Conservation (phyloP, 805 yeast genomes). For the Kuraishia capsulata region DNA sequence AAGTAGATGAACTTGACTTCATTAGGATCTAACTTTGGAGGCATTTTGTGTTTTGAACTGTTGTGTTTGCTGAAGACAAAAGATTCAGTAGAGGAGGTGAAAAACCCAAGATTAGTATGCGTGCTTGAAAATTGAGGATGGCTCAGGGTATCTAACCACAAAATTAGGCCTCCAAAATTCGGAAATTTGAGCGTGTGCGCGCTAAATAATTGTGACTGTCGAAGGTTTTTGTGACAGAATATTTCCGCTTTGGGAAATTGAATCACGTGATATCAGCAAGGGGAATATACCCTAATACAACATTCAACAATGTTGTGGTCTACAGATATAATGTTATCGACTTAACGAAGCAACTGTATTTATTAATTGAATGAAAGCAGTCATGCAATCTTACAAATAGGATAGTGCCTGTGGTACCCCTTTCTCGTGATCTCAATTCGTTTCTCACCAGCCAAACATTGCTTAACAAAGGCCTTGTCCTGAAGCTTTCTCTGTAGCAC, state of each 20-base stretch:
- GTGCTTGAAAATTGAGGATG: too few species aligned
- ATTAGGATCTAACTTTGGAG: constrained; percentile 97
- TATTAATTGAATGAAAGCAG: too few species aligned
- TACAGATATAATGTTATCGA: neutral
- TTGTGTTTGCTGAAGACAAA: too few species aligned
- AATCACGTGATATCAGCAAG: neutral
- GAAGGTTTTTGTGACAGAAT: neutral
- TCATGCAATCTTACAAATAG: constrained; percentile 11
- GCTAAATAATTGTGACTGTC: neutral
- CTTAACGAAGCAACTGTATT: too few species aligned
- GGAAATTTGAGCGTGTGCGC: too few species aligned
- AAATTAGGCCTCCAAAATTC: too few species aligned
- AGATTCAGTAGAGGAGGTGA: too few species aligned
- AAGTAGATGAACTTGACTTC: constrained; percentile 98
- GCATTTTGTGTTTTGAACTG: constrained; percentile 53
- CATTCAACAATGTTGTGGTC: neutral
- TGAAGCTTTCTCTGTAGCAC: constrained; percentile 9
- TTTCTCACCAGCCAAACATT: constrained; percentile 3
- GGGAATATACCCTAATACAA: neutral
- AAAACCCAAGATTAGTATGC: too few species aligned
- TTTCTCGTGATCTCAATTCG: constrained; percentile 18
- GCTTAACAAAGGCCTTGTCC: constrained; percentile 5
- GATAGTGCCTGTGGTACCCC: constrained; percentile 38
- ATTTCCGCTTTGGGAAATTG: neutral
- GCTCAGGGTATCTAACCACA: neutral